Evolutionary conservation across 116 monocot genomes (phyloP).

Genomic region (Dioscorea cayenensis): DNA sequence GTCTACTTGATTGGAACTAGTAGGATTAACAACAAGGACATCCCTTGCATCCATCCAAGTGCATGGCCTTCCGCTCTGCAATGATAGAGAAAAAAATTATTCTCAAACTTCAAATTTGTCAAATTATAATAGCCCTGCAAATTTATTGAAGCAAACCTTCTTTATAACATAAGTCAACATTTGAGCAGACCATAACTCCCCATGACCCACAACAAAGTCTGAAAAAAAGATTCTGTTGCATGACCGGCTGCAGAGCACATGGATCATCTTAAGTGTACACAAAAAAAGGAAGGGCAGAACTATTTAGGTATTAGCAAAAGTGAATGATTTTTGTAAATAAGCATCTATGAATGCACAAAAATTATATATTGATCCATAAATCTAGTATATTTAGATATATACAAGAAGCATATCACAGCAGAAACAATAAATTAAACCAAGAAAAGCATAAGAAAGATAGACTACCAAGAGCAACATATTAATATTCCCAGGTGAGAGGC

Average conservation of each 20-base stretch:
- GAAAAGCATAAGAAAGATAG: too few relatives aligned
- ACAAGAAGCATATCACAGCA: too few relatives aligned
- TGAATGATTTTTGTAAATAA: too few relatives aligned
- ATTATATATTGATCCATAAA: too few relatives aligned
- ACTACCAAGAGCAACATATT: too few relatives aligned
- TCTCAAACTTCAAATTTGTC: background rate
- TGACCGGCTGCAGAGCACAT: conserved; percentile 68
- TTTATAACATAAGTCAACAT: conserved; percentile 77
- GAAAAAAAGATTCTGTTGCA: conserved; percentile 94
- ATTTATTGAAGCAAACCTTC: conserved; percentile 46
- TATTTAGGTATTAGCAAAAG: background rate
- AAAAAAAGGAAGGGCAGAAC: background rate
- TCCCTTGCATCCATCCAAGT: conserved; percentile 98
- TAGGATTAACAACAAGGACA: conserved; percentile 86
- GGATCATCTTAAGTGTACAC: background rate
- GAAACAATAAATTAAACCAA: too few relatives aligned
- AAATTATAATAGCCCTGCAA: background rate
- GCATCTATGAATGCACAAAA: too few relatives aligned
- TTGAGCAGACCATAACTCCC: conserved; percentile 97
- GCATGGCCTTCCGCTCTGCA: conserved; percentile 69
- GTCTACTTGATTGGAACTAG: conserved; percentile 82
- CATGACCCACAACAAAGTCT: conserved; percentile 98
- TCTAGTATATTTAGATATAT: too few relatives aligned
- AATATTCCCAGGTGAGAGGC: too few relatives aligned
- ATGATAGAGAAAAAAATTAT: conserved; percentile 19